Evolutionary conservation across 2,329 filamentous ascomycete species (phyloP), one percentile per base, ranked within the genome.

Genomic region (Leptographium lundbergii): DNA sequence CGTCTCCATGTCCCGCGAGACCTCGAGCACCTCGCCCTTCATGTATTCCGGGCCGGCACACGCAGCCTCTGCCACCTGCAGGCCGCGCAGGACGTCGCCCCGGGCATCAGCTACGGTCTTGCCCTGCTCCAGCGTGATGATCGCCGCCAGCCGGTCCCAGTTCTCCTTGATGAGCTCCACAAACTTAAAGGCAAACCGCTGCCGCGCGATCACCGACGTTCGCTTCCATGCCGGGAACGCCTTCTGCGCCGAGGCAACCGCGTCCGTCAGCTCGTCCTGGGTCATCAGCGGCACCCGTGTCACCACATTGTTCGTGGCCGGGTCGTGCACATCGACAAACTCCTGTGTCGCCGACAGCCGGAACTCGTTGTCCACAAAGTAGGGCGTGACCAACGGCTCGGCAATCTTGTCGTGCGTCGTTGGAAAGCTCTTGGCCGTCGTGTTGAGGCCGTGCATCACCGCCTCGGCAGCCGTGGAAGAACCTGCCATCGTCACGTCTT

Each of bases 1-100:
- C 34, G 89, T 94, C 77, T 94, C 89, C 89, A 94, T 92, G 67
- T 92, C 88, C 78, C 89, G 91, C 57, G 88, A 81, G 14, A 94
- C 89, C 75, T 92, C 88, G 47, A 94, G 78, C 51, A 92, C 78
- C 74, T 92, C 88, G 42, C 89, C 89, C 70, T 88, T 89, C 72
- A 92, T 78, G 70, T 91, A 81, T 65, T 89, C 88, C 0, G 89
- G 88, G 59, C 89, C 89, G 55, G 80, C 87, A 68, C 88, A 88
- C 32, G 89, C 86, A 4, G 87, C 87, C 76, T 94, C 89, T 3
- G 89, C 89, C 29, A 94, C 88, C 76, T 94, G 88, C 60, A 94
- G 77, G 55, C 88, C 88, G 65, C 88, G 80, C 56, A 92, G 79
- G 24, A 94, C 88, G 70, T 94, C 88, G 48, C 89, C 88, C 72